Conservation (phyloP, 805 yeast genomes). For the Saccharomycopsis capsularis region DNA sequence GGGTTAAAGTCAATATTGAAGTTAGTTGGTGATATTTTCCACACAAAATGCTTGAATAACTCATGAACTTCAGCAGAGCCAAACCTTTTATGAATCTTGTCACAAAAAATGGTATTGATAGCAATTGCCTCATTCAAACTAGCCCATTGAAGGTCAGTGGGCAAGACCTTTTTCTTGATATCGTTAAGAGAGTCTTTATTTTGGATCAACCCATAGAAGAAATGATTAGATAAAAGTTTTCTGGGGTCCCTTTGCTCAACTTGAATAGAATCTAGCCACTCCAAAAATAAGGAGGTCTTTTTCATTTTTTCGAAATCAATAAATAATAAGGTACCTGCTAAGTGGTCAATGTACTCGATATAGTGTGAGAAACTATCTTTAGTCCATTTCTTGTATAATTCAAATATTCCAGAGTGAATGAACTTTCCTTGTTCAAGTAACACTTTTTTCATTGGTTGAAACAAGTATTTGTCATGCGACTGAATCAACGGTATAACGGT, state of each 20-base stretch:
- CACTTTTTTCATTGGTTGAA: constrained; percentile 20
- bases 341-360: constrained; percentile 16
- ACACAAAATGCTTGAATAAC: constrained; percentile 10
- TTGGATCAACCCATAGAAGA: constrained; percentile 17
- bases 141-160: constrained; percentile 10
- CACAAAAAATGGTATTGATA: constrained; percentile 16
- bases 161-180: constrained; percentile 4
- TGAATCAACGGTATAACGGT: constrained; percentile 16
- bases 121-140: constrained; percentile 10
- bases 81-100: constrained; percentile 14
- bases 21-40: constrained; percentile 13
- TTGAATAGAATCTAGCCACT: constrained; percentile 15
- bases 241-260: constrained; percentile 1
- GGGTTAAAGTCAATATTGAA: constrained; percentile 17
- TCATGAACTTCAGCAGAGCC: constrained; percentile 19
- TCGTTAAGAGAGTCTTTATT: constrained; percentile 16
- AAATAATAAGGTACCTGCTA: constrained; percentile 17
- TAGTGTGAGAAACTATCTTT: constrained; percentile 10
- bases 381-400: constrained; percentile 17
- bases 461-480: constrained; percentile 12
- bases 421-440: constrained; percentile 12
- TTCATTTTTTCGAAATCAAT: constrained; percentile 20
- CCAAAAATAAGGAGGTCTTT: constrained; percentile 10
- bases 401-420: constrained; percentile 17
- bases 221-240: constrained; percentile 17